Evolutionary conservation across 139 green algal species (phyloP).

Genomic region (Tetradesmus obliquus): DNA sequence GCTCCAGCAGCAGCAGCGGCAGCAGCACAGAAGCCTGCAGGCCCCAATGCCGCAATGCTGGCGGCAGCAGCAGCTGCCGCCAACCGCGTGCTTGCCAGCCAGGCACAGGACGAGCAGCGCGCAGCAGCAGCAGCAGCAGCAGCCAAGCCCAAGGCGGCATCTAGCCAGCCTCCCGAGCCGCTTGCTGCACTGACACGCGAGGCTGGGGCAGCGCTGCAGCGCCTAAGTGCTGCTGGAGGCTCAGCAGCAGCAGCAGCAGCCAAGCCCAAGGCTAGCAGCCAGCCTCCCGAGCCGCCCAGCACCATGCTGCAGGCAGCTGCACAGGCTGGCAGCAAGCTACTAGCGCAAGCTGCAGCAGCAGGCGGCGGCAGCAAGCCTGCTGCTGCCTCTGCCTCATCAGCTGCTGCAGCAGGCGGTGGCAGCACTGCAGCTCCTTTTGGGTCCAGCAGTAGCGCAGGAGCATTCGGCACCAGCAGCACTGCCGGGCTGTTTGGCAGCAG

Average conservation of each 20-base stretch:
- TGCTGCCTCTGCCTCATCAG: background rate
- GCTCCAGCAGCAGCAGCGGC: background rate
- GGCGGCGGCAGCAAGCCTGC: background rate
- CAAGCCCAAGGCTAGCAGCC: constrained; percentile 15
- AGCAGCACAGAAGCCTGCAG: background rate
- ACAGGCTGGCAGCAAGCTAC: background rate
- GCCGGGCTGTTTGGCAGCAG: background rate
- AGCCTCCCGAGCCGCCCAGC: constrained; percentile 13
- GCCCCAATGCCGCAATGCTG: background rate
- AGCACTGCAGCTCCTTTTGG: constrained; percentile 29
- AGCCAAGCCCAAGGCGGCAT: constrained; percentile 8
- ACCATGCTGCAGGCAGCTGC: constrained; percentile 2
- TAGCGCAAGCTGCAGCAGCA: background rate
- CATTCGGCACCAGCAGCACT: background rate
- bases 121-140: background rate
- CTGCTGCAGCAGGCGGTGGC: background rate
- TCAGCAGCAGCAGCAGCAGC: constrained; percentile 4
- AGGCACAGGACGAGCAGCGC: constrained; percentile 3
- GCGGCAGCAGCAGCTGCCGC: constrained; percentile 31
- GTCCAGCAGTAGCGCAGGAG: background rate
- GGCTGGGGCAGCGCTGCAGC: constrained; percentile 15
- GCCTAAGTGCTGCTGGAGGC: background rate
- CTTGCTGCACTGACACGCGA: background rate
- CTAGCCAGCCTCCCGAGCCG: background rate
- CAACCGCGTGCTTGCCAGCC: background rate